Percentiles rank a stretch among this genome's conserved stretches.
Evolutionary conservation across 129 eudicot species (phyloP).

Genomic region (Pseudognaphalium luteoalbum): DNA sequence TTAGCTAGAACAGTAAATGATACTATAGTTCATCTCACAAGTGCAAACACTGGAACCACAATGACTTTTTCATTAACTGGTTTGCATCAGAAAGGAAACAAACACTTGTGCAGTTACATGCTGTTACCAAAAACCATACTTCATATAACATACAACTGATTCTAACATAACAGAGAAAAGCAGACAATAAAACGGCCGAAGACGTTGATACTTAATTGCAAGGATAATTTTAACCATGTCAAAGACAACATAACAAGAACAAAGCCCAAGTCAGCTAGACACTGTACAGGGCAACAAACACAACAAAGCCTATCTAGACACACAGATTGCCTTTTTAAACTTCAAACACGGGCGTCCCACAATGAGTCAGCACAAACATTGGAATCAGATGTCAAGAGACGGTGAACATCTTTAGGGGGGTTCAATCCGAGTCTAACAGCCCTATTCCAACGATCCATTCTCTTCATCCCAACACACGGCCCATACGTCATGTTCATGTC

Average conservation of each 20-base stretch:
- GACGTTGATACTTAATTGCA: slow-evolving; percentile 9
- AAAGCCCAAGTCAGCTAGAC: slow-evolving; percentile 28
- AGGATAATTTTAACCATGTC: slow-evolving; percentile 14
- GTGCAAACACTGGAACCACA: not conserved
- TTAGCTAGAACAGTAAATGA: not conserved
- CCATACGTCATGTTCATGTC: slow-evolving; percentile 87
- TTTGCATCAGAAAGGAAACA: not conserved
- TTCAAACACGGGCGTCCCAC: slow-evolving; percentile 80
- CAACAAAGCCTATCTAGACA: slow-evolving; percentile 9
- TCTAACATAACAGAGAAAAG: not conserved
- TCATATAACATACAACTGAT: not conserved
- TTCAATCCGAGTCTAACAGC: slow-evolving; percentile 61
- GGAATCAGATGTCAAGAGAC: slow-evolving; percentile 37
- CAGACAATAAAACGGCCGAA: slow-evolving; percentile 12
- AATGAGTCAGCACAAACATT: slow-evolving; percentile 48
- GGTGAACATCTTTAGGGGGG: slow-evolving; percentile 60
- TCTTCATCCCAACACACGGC: slow-evolving; percentile 81
- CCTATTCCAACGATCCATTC: slow-evolving; percentile 81
- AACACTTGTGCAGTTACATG: not conserved
- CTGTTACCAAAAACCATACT: not conserved
- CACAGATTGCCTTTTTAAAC: not conserved
- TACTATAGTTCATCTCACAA: not conserved
- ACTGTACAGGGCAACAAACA: slow-evolving; percentile 36
- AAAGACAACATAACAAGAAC: not conserved
- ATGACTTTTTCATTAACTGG: too few relatives aligned